Percentiles rank a stretch among this genome's conserved stretches.
phyloP scores from a whole-genome alignment of 1,139 yeast genomes.

The Hyphopichia pseudoburtonii region DNA sequence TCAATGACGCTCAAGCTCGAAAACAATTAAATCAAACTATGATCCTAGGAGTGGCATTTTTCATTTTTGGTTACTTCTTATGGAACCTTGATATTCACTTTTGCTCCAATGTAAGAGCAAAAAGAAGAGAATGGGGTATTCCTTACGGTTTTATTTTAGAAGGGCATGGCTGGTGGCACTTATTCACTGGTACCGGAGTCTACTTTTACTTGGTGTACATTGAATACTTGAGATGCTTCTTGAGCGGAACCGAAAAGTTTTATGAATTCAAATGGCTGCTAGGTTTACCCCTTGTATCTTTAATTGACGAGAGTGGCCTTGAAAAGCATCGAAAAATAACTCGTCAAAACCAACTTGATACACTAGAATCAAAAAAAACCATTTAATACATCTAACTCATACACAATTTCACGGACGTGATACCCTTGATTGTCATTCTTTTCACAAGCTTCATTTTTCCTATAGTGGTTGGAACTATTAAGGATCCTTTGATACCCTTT shows the following conservation, averaged over 20 bases:
- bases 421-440: too few species aligned
- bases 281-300: conserved; percentile 38
- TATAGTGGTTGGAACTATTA: too few species aligned
- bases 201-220: conserved; percentile 61
- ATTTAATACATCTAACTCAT: neutral
- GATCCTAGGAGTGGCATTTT: conserved; percentile 60
- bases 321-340: conserved; percentile 13
- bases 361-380: conserved; percentile 2
- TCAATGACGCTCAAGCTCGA: conserved; percentile 47
- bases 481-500: too few species aligned
- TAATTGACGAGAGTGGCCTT: conserved; percentile 33
- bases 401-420: too few species aligned
- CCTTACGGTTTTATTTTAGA: conserved; percentile 88
- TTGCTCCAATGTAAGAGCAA: conserved; percentile 61
- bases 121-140: conserved; percentile 71
- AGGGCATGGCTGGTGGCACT: conserved; percentile 99
- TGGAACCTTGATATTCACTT: conserved; percentile 88
- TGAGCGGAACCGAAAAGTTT: conserved; percentile 50
- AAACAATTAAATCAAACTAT: conserved; percentile 53
- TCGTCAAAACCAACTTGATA: conserved; percentile 20
- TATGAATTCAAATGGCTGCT: conserved; percentile 54
- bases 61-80: conserved; percentile 69
- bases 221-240: conserved; percentile 66
- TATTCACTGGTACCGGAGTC: conserved; percentile 75
- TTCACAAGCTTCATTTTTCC: too few species aligned